phyloP scores from a whole-genome alignment of 1,284 basidiomycete genomes.

The Fomitopsis palustris region DNA sequence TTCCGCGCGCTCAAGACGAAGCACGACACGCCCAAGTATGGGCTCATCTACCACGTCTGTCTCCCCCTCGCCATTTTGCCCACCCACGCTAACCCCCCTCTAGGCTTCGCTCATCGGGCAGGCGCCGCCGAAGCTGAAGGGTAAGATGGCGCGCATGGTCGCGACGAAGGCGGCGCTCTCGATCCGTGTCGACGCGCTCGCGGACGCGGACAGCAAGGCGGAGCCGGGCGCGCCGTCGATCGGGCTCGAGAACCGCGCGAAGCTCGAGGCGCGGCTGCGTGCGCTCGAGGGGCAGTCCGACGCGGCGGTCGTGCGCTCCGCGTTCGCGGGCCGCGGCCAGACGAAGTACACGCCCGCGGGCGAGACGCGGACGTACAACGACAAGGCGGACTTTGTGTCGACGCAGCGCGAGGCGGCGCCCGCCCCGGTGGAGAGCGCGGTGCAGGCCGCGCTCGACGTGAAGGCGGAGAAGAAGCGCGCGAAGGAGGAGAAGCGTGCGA shows the following conservation, averaged over 20 bases:
- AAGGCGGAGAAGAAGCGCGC: conserved; percentile 76
- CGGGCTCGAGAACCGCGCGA: conserved; percentile 90
- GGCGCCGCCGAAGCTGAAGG: conserved; percentile 97
- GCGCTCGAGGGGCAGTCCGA: conserved; percentile 85
- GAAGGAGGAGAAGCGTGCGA: conserved; percentile 77
- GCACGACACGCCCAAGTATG: conserved; percentile 98
- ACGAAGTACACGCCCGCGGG: conserved; percentile 77
- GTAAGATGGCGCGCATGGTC: conserved; percentile 99
- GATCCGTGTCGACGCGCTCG: conserved; percentile 94
- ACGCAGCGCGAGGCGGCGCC: conserved; percentile 63
- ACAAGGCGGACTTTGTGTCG: conserved; percentile 75
- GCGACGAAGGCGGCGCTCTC: conserved; percentile 97
- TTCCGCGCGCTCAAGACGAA: conserved; percentile 99
- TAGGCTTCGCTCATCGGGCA: conserved; percentile 96
- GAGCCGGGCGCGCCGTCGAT: conserved; percentile 79
- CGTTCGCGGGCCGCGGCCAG: conserved; percentile 64
- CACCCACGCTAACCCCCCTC: conserved; percentile 80
- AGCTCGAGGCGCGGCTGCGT: conserved; percentile 92
- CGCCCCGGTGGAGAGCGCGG: conserved; percentile 55
- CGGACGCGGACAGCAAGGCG: conserved; percentile 90
- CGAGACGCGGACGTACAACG: conserved; percentile 81
- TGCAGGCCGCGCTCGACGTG: conserved; percentile 66
- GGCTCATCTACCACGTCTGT: conserved; percentile 76
- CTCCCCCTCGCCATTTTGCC: conserved; percentile 92
- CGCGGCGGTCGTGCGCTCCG: conserved; percentile 57